phyloP scores from a whole-genome alignment of 164 flowering plant species.

The Tetrastigma voinierianum region DNA sequence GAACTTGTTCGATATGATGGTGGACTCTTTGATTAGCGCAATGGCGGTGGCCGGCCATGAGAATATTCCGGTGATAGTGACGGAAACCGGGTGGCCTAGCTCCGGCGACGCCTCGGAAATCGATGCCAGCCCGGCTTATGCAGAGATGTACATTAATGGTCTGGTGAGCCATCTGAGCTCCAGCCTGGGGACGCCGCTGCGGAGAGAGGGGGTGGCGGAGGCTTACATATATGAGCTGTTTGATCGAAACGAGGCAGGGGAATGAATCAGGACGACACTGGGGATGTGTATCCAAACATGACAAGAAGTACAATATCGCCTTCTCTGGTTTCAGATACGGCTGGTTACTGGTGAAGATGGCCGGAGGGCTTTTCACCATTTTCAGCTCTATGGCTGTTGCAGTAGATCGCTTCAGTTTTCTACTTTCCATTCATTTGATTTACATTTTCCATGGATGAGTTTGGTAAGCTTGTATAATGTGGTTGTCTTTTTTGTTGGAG shows the following conservation, averaged over 20 bases:
- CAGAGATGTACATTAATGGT: constrained; percentile 62
- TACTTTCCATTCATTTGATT: too few relatives aligned
- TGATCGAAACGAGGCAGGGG: constrained; percentile 31
- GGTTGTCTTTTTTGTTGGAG: too few relatives aligned
- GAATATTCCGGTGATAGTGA: constrained; percentile 58
- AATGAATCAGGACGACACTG: constrained; percentile 27
- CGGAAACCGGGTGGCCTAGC: constrained; percentile 95
- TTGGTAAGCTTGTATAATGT: too few relatives aligned
- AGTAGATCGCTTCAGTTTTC: too few relatives aligned
- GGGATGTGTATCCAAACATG: constrained; percentile 60
- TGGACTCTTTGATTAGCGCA: constrained; percentile 56
- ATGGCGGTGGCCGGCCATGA: constrained; percentile 67
- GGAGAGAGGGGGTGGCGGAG: constrained; percentile 60
- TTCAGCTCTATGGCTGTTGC: constrained; percentile 4
- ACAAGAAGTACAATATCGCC: constrained; percentile 46
- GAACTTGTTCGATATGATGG: constrained; percentile 82
- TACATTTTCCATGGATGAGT: too few relatives aligned
- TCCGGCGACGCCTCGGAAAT: constrained; percentile 31
- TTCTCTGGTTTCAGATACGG: constrained; percentile 28
- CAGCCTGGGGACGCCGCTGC: constrained; percentile 64
- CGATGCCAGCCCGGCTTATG: constrained; percentile 44
- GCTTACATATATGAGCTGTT: constrained; percentile 64
- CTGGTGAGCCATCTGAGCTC: constrained; percentile 54
- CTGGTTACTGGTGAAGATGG: background rate
- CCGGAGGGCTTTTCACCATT: background rate